Evolutionary conservation across 139 green algal genomes (phyloP).

Genomic region (Asterochloris erici): DNA sequence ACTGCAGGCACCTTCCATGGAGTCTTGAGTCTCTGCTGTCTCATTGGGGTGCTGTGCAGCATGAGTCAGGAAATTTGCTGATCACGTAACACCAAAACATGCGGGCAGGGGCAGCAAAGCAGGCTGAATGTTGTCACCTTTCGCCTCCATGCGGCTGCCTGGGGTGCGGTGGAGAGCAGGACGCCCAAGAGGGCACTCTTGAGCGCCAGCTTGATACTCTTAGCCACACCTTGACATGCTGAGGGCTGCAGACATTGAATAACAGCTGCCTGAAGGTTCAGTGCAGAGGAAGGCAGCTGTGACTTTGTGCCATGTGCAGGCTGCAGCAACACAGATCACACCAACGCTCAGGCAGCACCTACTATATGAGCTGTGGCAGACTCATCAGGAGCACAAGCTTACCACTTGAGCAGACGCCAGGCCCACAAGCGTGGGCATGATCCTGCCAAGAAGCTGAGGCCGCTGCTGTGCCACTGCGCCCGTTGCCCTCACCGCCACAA

Average conservation of each 20-base stretch:
- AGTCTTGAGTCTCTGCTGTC: background rate
- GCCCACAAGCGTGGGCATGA: slow-evolving; percentile 42
- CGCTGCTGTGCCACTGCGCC: slow-evolving; percentile 33
- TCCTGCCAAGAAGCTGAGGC: slow-evolving; percentile 37
- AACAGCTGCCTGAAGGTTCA: background rate
- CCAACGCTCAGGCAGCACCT: background rate
- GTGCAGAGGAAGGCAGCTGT: background rate
- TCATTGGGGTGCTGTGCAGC: background rate
- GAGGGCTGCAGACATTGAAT: background rate
- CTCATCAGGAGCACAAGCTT: background rate
- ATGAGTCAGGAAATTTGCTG: background rate
- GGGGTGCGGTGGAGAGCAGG: slow-evolving; percentile 16
- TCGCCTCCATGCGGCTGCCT: slow-evolving; percentile 30
- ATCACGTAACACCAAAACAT: background rate
- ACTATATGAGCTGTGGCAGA: too few species aligned
- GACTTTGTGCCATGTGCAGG: background rate
- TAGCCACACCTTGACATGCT: background rate
- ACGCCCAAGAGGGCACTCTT: slow-evolving; percentile 25
- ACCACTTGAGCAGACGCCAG: slow-evolving; percentile 14
- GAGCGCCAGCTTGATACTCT: slow-evolving; percentile 27
- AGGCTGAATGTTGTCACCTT: slow-evolving; percentile 22
- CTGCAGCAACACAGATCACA: background rate
- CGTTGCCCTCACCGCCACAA: slow-evolving; percentile 24
- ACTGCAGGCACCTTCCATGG: background rate
- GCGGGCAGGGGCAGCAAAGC: background rate